Conservation (phyloP, 257 asterid species). For the Rubia yunnanensis region DNA sequence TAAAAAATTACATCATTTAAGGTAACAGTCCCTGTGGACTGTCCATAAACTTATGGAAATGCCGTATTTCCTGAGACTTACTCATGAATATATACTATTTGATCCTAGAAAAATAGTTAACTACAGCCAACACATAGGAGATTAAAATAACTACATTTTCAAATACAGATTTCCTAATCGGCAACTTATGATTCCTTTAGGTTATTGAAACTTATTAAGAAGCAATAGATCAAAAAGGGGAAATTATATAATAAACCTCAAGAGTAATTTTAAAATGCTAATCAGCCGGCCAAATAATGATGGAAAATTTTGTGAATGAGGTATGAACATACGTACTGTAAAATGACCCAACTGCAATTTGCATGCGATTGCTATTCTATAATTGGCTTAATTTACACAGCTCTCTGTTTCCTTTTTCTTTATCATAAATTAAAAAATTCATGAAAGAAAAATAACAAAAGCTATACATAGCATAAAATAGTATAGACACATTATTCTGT, state of each 20-base stretch:
- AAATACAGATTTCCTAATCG: background rate
- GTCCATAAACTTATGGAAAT: too few relatives aligned
- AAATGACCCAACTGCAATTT: constrained; percentile 5
- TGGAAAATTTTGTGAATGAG: background rate
- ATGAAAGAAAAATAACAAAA: too few relatives aligned
- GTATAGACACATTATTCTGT: too few relatives aligned
- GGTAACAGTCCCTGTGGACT: too few relatives aligned
- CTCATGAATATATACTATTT: too few relatives aligned
- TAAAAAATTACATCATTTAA: too few relatives aligned
- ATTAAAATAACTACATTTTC: too few relatives aligned
- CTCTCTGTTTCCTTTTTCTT: background rate
- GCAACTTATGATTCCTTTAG: background rate
- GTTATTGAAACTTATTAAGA: background rate
- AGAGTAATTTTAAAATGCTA: background rate
- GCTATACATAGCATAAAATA: too few relatives aligned
- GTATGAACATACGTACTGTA: background rate
- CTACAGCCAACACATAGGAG: background rate
- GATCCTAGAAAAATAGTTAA: background rate
- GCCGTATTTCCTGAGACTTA: too few relatives aligned
- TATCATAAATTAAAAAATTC: too few relatives aligned
- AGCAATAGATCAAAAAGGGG: background rate
- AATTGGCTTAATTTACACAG: background rate
- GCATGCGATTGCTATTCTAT: background rate
- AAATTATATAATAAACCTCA: background rate
- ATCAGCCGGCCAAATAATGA: constrained; percentile 1